Percentiles rank a stretch among this genome's conserved stretches.
These are phyloP conservation scores for Knufia fluminis DNA, from an alignment of 2,329 filamentous ascomycete species.

Conservation along the genomic window DNA sequence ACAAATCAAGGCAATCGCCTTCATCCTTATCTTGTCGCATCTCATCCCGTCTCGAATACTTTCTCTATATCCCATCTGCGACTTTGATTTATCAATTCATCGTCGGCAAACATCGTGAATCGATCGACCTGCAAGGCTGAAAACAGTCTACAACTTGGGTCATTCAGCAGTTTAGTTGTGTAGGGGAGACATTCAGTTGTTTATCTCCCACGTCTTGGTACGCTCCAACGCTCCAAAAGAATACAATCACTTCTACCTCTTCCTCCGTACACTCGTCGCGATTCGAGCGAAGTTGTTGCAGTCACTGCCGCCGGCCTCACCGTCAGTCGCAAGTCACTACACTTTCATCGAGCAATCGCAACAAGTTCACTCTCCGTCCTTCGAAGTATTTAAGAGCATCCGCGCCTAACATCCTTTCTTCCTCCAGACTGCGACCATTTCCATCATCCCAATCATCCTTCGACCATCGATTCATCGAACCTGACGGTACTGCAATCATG, in stretches of 20 bases:
- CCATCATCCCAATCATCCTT: conserved; percentile 13
- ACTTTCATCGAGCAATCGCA: conserved; percentile 13
- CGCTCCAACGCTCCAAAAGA: conserved; percentile 30
- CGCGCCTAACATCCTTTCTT: neutral
- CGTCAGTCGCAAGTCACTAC: conserved; percentile 6
- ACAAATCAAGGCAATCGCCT: conserved; percentile 4
- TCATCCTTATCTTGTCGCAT: neutral
- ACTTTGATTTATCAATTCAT: conserved; percentile 2
- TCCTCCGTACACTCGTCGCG: conserved; percentile 4
- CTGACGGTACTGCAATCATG: conserved; percentile 44
- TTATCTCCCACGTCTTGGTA: conserved; percentile 71
- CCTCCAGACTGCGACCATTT: conserved; percentile 5
- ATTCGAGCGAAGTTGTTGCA: conserved; percentile 10
- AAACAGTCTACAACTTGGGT: neutral
- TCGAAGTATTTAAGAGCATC: conserved; percentile 2
- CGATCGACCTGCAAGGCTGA: conserved; percentile 13
- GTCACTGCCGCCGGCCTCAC: conserved; percentile 12
- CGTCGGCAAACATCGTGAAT: neutral
- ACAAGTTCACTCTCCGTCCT: neutral
- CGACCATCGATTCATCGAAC: conserved; percentile 13
- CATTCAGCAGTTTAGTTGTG: conserved; percentile 36
- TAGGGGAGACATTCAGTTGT: conserved; percentile 98
- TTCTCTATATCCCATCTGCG: conserved; percentile 3
- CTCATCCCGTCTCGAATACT: neutral
- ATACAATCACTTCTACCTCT: conserved; percentile 9